Evolutionary conservation across 2,329 filamentous ascomycete genomes (phyloP).

Genomic region (Clonostachys rhizophaga): DNA sequence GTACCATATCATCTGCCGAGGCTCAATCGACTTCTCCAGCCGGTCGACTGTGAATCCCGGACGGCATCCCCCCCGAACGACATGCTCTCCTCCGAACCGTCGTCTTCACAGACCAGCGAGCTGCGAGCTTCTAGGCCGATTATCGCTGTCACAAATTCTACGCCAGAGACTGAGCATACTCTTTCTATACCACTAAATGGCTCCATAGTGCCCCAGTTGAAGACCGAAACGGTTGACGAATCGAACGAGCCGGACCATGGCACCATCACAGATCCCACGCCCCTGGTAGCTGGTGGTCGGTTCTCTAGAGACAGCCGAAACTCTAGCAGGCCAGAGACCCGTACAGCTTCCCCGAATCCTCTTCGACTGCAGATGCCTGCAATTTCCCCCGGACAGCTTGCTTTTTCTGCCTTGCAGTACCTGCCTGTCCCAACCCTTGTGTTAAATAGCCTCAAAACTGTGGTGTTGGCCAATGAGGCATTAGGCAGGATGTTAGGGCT

Average conservation of each 20-base stretch:
- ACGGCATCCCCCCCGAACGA: slow-evolving; percentile 8
- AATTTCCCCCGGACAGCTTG: slow-evolving; percentile 47
- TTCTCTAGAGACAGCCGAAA: slow-evolving; percentile 16
- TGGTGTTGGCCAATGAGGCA: slow-evolving; percentile 71
- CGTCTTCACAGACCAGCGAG: slow-evolving; percentile 17
- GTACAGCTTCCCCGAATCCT: slow-evolving; percentile 29
- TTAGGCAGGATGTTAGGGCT: slow-evolving; percentile 67
- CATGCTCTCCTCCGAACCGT: slow-evolving; percentile 22
- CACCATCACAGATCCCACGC: slow-evolving; percentile 13
- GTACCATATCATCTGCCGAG: too few species aligned
- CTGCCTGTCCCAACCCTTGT: slow-evolving; percentile 69
- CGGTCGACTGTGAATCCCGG: too few species aligned
- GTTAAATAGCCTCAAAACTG: slow-evolving; percentile 62
- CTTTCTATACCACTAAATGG: not conserved
- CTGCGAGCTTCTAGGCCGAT: slow-evolving; percentile 11
- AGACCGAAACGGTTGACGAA: not conserved
- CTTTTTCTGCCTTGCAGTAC: slow-evolving; percentile 68
- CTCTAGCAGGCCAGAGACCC: slow-evolving; percentile 4
- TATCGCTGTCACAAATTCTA: too few species aligned
- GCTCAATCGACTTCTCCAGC: too few species aligned
- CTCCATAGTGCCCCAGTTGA: not conserved
- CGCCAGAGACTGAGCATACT: not conserved
- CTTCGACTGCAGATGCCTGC: slow-evolving; percentile 37
- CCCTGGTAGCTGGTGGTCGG: slow-evolving; percentile 11
- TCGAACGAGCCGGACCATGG: slow-evolving; percentile 3